Percentiles rank a stretch among this genome's conserved stretches.
phyloP scores from a whole-genome alignment of 2,329 filamentous ascomycete genomes.

The Fusarium nurragi region DNA sequence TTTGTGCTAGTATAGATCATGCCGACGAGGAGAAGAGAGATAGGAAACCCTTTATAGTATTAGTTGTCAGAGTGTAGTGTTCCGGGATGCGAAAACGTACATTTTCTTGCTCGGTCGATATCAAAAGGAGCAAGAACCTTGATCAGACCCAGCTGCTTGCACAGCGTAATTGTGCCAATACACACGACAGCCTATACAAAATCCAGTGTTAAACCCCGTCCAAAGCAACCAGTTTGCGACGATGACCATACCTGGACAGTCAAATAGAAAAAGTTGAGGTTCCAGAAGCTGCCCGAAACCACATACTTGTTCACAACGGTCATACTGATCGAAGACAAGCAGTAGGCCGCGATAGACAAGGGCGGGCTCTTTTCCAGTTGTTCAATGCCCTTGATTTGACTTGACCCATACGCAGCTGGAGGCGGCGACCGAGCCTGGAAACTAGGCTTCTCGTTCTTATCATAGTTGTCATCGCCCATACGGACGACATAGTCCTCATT shows the following conservation, averaged over 20 bases:
- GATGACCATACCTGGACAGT: conserved; percentile 79
- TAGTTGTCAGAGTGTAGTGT: conserved; percentile 15
- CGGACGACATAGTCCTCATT: conserved; percentile 82
- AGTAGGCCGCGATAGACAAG: conserved; percentile 88
- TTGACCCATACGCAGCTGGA: conserved; percentile 31
- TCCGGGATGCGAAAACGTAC: conserved; percentile 60
- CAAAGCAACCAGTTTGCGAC: not conserved
- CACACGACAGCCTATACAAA: conserved; percentile 81
- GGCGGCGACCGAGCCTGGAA: conserved; percentile 53
- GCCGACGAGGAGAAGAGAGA: conserved; percentile 92
- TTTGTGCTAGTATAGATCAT: conserved; percentile 99
- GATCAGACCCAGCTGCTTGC: conserved; percentile 85
- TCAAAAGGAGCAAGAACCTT: conserved; percentile 85
- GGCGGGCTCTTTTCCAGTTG: conserved; percentile 78
- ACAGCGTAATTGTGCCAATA: conserved; percentile 81
- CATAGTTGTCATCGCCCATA: conserved; percentile 67
- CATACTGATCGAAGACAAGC: conserved; percentile 97
- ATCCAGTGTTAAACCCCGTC: conserved; percentile 9
- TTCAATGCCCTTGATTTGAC: conserved; percentile 18
- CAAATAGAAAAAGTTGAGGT: conserved; percentile 95
- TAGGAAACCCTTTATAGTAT: conserved; percentile 81
- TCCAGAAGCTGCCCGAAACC: conserved; percentile 89
- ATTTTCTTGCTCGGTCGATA: conserved; percentile 88
- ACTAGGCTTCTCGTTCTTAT: conserved; percentile 62
- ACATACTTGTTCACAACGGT: conserved; percentile 99